These are phyloP conservation scores for Phialocephala subalpina DNA, from an alignment of 2,329 filamentous ascomycete genomes.

Conservation along the genomic window DNA sequence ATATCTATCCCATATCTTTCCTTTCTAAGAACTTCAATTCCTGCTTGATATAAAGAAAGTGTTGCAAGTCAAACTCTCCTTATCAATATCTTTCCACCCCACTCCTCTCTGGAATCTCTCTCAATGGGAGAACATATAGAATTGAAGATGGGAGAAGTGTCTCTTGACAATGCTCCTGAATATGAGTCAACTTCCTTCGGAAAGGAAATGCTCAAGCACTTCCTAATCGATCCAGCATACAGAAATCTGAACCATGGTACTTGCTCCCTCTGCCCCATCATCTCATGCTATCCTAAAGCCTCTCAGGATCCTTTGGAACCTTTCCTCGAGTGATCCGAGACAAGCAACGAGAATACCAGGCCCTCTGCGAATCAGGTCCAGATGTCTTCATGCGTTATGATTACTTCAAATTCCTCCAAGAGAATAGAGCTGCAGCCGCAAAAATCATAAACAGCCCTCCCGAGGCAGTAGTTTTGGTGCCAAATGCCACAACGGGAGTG, in stretches of 20 bases:
- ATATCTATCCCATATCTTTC: neutral
- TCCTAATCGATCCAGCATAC: slow-evolving; percentile 43
- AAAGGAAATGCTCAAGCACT: slow-evolving; percentile 46
- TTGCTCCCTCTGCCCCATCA: neutral
- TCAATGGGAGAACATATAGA: slow-evolving; percentile 15
- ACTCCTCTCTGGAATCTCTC: neutral
- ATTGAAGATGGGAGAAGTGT: slow-evolving; percentile 32
- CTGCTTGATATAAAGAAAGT: neutral
- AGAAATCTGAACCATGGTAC: slow-evolving; percentile 48
- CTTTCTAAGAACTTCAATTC: neutral
- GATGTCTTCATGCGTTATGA: slow-evolving; percentile 80
- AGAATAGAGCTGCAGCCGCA: slow-evolving; percentile 70
- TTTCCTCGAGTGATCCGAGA: slow-evolving; percentile 70
- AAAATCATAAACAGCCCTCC: slow-evolving; percentile 69
- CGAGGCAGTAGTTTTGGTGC: slow-evolving; percentile 76
- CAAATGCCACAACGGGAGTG: slow-evolving; percentile 81
- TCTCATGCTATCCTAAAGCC: slow-evolving; percentile 4
- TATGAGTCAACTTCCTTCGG: slow-evolving; percentile 42
- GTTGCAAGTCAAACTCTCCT: neutral
- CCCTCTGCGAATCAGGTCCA: slow-evolving; percentile 70
- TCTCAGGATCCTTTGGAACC: slow-evolving; percentile 77
- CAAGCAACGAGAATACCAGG: slow-evolving; percentile 70
- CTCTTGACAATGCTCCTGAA: slow-evolving; percentile 24
- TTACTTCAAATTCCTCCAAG: slow-evolving; percentile 68
- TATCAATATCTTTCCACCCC: neutral